These are phyloP conservation scores for Diversispora eburnea DNA, from an alignment of 192 early-diverging fungal species.

Conservation along the genomic window DNA sequence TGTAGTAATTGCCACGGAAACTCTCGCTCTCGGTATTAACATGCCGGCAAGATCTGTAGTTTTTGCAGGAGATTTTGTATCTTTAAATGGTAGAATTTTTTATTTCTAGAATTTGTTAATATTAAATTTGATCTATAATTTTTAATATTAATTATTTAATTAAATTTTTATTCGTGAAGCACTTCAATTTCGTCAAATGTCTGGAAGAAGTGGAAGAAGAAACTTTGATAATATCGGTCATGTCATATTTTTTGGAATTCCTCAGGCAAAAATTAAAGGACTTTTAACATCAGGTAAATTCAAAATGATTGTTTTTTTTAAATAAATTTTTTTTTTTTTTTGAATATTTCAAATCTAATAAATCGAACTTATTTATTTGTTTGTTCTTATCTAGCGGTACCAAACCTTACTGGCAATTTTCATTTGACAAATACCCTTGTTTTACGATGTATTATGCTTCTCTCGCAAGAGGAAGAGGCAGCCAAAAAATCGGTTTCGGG, in stretches of 20 bases:
- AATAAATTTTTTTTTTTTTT: too few relatives aligned
- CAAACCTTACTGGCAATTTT: conserved; percentile 38
- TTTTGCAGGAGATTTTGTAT: conserved; percentile 42
- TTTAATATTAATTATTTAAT: too few relatives aligned
- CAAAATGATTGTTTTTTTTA: too few relatives aligned
- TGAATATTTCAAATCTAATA: too few relatives aligned
- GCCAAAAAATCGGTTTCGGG: conserved; percentile 20
- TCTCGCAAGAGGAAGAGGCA: not conserved
- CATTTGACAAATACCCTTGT: conserved; percentile 44
- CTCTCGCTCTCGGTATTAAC: conserved; percentile 39
- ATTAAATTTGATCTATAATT: too few relatives aligned
- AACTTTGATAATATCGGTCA: conserved; percentile 43
- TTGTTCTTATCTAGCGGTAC: conserved; percentile 13
- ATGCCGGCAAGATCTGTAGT: conserved; percentile 42
- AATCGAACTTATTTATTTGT: too few relatives aligned
- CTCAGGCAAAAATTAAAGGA: conserved; percentile 37
- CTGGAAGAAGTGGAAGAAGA: conserved; percentile 37
- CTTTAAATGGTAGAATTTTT: conserved; percentile 16
- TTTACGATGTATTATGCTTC: conserved; percentile 33
- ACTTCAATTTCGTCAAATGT: conserved; percentile 42
- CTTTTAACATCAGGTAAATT: conserved; percentile 31
- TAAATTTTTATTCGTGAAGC: not conserved
- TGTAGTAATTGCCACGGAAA: conserved; percentile 42
- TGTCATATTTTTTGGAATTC: conserved; percentile 43
- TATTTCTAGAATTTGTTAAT: too few relatives aligned